Percentiles rank a stretch among this genome's conserved stretches.
Conservation (phyloP, 106 monocot species). For the Dactylorhiza incarnata region DNA sequence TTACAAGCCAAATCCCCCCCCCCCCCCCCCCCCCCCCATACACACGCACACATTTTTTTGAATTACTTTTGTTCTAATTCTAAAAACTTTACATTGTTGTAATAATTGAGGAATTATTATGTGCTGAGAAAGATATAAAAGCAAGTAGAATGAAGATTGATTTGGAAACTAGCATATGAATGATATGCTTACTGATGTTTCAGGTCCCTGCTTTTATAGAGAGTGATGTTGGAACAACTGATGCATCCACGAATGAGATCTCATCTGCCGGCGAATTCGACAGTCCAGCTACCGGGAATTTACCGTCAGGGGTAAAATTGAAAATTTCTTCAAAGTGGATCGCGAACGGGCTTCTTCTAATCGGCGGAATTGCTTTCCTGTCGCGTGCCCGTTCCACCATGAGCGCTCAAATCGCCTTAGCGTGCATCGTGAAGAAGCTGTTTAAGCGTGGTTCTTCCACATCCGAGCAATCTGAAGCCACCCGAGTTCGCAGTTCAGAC, state of each 20-base stretch:
- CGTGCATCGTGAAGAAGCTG: slow-evolving; percentile 78
- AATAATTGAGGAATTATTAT: neutral
- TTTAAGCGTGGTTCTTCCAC: slow-evolving; percentile 18
- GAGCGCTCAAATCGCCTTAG: slow-evolving; percentile 67
- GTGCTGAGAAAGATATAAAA: neutral
- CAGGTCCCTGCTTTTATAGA: slow-evolving; percentile 57
- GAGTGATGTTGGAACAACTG: slow-evolving; percentile 13
- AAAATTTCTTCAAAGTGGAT: slow-evolving; percentile 44
- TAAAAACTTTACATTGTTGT: neutral
- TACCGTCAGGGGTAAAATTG: neutral
- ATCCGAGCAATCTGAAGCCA: slow-evolving; percentile 9
- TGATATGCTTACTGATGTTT: slow-evolving; percentile 1
- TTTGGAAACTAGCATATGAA: neutral
- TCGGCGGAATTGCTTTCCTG: slow-evolving; percentile 70
- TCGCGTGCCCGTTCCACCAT: slow-evolving; percentile 56
- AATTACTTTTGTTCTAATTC: neutral
- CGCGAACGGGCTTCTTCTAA: slow-evolving; percentile 62
- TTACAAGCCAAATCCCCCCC: no score
- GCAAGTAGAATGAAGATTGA: neutral
- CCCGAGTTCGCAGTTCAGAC: neutral
- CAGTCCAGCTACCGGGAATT: neutral
- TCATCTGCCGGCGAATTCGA: neutral
- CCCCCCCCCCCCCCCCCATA: no score
- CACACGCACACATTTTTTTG: neutral
- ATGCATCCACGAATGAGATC: neutral